Evolutionary conservation across 2,329 filamentous ascomycete genomes (phyloP), one percentile per base, ranked within the genome.

Genomic region (Fusarium fracticaudum): DNA sequence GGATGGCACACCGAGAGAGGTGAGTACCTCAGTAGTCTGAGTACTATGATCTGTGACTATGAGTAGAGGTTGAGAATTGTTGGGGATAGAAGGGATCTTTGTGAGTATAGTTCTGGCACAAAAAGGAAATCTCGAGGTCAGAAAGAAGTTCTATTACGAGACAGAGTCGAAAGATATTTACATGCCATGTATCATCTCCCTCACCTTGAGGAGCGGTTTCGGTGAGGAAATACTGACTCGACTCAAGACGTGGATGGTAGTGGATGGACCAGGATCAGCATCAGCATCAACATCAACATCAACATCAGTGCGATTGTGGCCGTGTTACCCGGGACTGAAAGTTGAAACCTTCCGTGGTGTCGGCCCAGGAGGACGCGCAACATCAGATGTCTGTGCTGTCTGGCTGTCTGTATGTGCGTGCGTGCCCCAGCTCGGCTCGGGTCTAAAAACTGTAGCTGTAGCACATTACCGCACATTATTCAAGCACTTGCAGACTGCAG

Each of bases 1-100:
- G 68, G 69, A 77, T 76, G 71, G 10, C 50, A 72, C 71, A 73
- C 71, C 71, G 65, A 68, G 53, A 68, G 53, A 74, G 59, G 55
- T 57, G 35, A 67, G 41, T n/a, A 44, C n/a, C n/a, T 44, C 33
- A 17, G 33, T 41, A 33, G 31, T 37, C 48, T 59, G 29, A 24
- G 31, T 18, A 44, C 38, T 18, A n/a, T 64, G n/a, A 26, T 26
- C 24, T 24, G 10, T 69, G 20, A 44, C 24, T 22, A 26, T 54
- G 51, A 40, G 24, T 50, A 57, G 31, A 53, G 43, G 47, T n/a
- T 22, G 31, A 41, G 20, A 43, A 41, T 41, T 51, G 17, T 20
- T 40, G 38, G 31, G 13, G 31, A 6, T 48, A 60, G 58, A 53
- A 31, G 26, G 33, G 41, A 20, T 29, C 5, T 37, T 14, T 29